These are phyloP conservation scores for Cyclotella baltica DNA, from an alignment of 108 stramenopile genomes.

Conservation along the genomic window DNA sequence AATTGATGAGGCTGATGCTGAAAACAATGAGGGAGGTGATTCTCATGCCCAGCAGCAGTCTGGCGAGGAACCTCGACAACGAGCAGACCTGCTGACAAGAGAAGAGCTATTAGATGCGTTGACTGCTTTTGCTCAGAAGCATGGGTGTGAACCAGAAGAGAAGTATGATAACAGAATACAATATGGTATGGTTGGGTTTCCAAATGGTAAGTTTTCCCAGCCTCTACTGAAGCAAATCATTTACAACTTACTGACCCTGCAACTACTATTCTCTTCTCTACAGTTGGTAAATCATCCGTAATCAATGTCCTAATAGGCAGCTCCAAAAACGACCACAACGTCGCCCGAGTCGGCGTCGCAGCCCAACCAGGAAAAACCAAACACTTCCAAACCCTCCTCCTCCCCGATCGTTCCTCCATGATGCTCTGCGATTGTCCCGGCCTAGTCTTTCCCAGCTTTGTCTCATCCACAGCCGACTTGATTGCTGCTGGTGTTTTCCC, in stretches of 20 bases:
- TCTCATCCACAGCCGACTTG: slow-evolving; percentile 94
- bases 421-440: slow-evolving; percentile 99
- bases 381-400: slow-evolving; percentile 98
- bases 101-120: slow-evolving; percentile 74
- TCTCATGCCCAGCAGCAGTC: not conserved
- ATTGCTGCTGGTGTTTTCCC: slow-evolving; percentile 97
- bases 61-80: slow-evolving; percentile 55
- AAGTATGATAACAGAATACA: slow-evolving; percentile 75
- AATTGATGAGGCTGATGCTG: slow-evolving; percentile 19
- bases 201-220: slow-evolving; percentile 42
- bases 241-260: not conserved
- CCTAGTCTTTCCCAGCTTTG: slow-evolving; percentile 98
- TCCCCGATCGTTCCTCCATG: slow-evolving; percentile 85
- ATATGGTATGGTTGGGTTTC: slow-evolving; percentile 96
- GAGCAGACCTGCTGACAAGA: slow-evolving; percentile 63
- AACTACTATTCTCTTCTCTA: slow-evolving; percentile 43
- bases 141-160: slow-evolving; percentile 62
- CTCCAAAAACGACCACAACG: slow-evolving; percentile 88
- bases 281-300: slow-evolving; percentile 96
- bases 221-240: not conserved
- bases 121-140: slow-evolving; percentile 68
- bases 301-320: slow-evolving; percentile 97
- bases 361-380: slow-evolving; percentile 99
- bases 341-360: slow-evolving; percentile 94
- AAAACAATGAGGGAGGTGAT: not conserved